Evolutionary conservation across 139 green algal genomes (phyloP).

Genomic region (Volvox reticuliferus): DNA sequence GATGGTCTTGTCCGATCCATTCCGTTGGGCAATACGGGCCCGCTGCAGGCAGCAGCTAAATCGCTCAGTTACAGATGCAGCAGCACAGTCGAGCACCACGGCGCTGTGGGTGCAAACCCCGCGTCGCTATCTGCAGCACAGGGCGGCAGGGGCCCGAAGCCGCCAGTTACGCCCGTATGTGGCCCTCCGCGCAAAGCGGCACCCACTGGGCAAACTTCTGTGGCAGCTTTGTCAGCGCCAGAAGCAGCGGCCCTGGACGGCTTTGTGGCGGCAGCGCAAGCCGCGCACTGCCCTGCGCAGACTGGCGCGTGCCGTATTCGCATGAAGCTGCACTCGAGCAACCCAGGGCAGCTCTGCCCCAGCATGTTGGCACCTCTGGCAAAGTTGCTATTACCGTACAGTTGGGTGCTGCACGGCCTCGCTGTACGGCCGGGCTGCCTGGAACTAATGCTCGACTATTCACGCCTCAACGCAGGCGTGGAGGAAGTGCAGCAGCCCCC

Average conservation of each 20-base stretch:
- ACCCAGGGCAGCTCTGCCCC: neutral
- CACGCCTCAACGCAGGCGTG: neutral
- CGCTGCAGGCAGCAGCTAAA: no score
- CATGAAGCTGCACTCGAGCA: slow-evolving; percentile 36
- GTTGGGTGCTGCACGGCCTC: neutral
- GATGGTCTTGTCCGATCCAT: no score
- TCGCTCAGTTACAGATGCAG: no score
- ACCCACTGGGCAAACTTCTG: neutral
- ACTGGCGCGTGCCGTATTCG: neutral
- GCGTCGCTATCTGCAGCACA: no score
- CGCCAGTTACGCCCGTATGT: no score
- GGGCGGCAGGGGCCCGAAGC: neutral
- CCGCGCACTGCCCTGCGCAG: no score
- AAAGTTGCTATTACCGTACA: slow-evolving; percentile 10
- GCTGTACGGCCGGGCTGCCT: slow-evolving; percentile 28
- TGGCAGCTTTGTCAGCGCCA: neutral
- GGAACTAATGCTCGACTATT: slow-evolving; percentile 32
- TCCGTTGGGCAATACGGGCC: no score
- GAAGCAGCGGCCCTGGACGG: neutral
- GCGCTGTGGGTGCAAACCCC: no score
- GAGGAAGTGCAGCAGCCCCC: no score
- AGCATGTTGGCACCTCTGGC: neutral
- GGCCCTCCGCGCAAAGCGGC: neutral
- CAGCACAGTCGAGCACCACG: no score
- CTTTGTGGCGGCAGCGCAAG: neutral